These are phyloP conservation scores for Atalantia buxifolia DNA, from an alignment of 345 rosid genomes.

Conservation along the genomic window DNA sequence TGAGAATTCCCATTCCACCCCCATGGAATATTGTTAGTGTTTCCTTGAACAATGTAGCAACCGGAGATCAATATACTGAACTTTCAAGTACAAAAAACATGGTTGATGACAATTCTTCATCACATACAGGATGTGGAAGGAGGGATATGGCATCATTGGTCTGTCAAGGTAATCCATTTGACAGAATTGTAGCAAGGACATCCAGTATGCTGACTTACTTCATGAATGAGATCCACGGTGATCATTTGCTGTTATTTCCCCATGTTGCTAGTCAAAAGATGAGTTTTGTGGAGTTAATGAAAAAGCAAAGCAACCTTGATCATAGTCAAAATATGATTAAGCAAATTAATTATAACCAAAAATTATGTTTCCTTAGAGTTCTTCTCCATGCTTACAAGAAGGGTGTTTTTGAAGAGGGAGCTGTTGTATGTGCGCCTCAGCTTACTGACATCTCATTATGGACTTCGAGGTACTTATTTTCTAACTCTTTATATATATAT, in stretches of 20 bases:
- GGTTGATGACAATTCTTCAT: constrained; percentile 9
- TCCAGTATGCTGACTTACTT: constrained; percentile 34
- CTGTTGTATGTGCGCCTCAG: constrained; percentile 68
- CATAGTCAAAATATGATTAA: constrained; percentile 22
- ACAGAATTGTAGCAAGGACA: constrained; percentile 63
- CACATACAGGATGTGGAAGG: constrained; percentile 8
- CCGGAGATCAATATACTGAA: constrained; percentile 13
- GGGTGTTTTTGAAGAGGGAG: constrained; percentile 81
- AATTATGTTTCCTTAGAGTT: constrained; percentile 71
- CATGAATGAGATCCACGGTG: constrained; percentile 38
- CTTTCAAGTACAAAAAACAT: constrained; percentile 19
- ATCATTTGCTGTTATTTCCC: constrained; percentile 44
- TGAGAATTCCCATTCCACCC: constrained; percentile 59
- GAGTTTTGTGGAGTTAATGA: constrained; percentile 28
- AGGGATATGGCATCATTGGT: constrained; percentile 10
- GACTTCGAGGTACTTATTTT: constrained; percentile 53
- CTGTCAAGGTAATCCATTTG: constrained; percentile 25
- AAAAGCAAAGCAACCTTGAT: constrained; percentile 28
- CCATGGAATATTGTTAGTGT: constrained; percentile 60
- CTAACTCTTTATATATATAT: background rate
- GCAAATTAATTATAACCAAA: constrained; percentile 29
- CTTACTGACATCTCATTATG: constrained; percentile 44
- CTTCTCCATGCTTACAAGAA: constrained; percentile 68
- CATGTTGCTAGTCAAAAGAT: constrained; percentile 22
- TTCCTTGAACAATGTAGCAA: constrained; percentile 26